Conservation (phyloP, 116 monocot genomes). For the Thalassia testudinum region DNA sequence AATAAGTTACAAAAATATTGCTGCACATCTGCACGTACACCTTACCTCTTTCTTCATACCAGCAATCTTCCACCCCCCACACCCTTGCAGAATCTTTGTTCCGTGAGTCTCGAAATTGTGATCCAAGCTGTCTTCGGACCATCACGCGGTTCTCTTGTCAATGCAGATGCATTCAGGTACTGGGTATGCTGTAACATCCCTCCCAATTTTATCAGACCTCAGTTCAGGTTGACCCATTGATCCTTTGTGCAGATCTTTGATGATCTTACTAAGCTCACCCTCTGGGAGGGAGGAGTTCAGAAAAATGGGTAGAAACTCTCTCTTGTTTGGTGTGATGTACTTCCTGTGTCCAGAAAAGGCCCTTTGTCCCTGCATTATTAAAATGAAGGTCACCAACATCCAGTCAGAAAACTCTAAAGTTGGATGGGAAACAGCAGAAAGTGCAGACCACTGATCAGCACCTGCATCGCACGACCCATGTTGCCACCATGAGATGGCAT, state of each 20-base stretch:
- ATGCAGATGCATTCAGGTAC: constrained; percentile 85
- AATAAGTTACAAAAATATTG: too few relatives aligned
- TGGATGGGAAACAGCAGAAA: not conserved
- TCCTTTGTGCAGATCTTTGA: constrained; percentile 54
- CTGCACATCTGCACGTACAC: too few relatives aligned
- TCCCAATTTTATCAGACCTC: constrained; percentile 29
- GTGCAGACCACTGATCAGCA: constrained; percentile 1
- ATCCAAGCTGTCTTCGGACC: too few relatives aligned
- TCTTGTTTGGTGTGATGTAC: constrained; percentile 79
- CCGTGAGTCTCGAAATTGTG: too few relatives aligned
- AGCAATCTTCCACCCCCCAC: too few relatives aligned
- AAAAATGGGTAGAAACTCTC: constrained; percentile 61
- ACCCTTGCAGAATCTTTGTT: too few relatives aligned
- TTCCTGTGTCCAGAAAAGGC: constrained; percentile 72
- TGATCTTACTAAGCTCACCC: constrained; percentile 50
- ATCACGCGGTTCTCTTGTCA: too few relatives aligned
- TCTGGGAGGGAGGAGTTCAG: constrained; percentile 42
- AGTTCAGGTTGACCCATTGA: constrained; percentile 64
- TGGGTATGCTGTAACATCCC: constrained; percentile 74
- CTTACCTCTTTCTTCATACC: too few relatives aligned
- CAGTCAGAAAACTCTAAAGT: too few relatives aligned
- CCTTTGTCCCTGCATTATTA: constrained; percentile 46
- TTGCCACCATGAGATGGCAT: constrained; percentile 97
- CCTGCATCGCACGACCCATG: constrained; percentile 76
- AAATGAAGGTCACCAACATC: not conserved